Evolutionary conservation across 2,329 filamentous ascomycete species (phyloP), one percentile per base, ranked within the genome.

Genomic region (Epichloe typhina): DNA sequence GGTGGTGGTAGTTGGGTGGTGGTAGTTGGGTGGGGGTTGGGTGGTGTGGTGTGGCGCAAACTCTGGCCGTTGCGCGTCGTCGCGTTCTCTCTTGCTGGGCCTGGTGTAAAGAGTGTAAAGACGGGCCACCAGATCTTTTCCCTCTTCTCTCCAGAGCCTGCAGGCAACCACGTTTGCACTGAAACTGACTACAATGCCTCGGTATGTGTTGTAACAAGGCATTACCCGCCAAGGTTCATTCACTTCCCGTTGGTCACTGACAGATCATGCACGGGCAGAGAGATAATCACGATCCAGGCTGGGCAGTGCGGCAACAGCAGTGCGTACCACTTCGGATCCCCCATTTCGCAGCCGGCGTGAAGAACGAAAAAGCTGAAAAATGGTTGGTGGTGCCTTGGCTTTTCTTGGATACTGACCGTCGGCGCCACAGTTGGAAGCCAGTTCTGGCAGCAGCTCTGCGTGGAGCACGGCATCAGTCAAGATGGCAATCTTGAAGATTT

Each of bases 261-360:
- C 39, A 38, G 15, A 3, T 33, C 4, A 5, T 42, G 37, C 7
- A 17, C 23, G 23, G 51, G 1, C 61, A 96, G 93, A 71, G 93
- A 98, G 80, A 98, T 98, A 63, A 98, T 98, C 70, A 98, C 94
- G 55, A 86, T 98, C 62, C 93, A 98, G 73, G 91, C 94, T 58
- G 93, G 93, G 79, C 93, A 97, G 72, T 97, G 93, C 78, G 93
- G 91, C 79, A 97, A 97, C 74, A 96, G 90, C 81, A 91, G 90
- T 95, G 67, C 76, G 87, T 86, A 42, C 26, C 19, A 36, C 31
- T 31, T 11, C 9, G 31, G 3, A 11, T 11, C 31, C 31, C 26
- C 31, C 31, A 31, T 31, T 31, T 11, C 4, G 31, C 31, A 9
- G 8, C 31, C 31, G 31, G 31, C 31, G 8, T 3, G 23, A 31